Conservation (phyloP, 192 early-diverging fungal genomes). For the Entomortierella chlamydospora region DNA sequence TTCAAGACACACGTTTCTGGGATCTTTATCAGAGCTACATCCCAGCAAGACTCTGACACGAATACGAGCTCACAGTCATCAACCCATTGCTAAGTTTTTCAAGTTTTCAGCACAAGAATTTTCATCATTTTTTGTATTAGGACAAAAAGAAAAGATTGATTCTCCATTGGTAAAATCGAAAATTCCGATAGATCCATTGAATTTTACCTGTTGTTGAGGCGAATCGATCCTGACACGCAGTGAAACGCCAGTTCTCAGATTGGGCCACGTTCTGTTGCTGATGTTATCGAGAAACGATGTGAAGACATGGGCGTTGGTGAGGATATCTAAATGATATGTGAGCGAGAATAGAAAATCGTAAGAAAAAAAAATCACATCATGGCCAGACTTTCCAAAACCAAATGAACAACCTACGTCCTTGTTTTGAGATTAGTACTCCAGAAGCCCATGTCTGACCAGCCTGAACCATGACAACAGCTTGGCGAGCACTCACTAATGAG, state of each 20-base stretch:
- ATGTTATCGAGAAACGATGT: constrained; percentile 52
- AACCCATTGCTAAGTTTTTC: constrained; percentile 34
- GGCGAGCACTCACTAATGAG: constrained; percentile 35
- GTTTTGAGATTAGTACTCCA: constrained; percentile 46
- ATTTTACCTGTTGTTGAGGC: constrained; percentile 40
- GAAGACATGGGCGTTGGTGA: constrained; percentile 56
- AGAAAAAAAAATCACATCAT: too few species aligned
- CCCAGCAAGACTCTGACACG: constrained; percentile 54
- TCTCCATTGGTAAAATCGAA: too few species aligned
- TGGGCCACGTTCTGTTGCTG: constrained; percentile 40
- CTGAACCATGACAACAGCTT: constrained; percentile 53
- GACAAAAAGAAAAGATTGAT: too few species aligned
- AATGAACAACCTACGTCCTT: constrained; percentile 51
- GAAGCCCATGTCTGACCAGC: constrained; percentile 56
- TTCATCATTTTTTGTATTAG: not conserved
- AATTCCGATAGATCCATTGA: too few species aligned
- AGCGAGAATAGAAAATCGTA: not conserved
- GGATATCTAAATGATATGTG: constrained; percentile 31
- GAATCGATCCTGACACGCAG: constrained; percentile 47
- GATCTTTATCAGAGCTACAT: constrained; percentile 54
- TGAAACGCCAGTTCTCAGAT: constrained; percentile 37
- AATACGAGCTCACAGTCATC: constrained; percentile 48
- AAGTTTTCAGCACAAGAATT: not conserved
- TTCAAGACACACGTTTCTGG: constrained; percentile 43
- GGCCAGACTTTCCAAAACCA: not conserved